Base-by-base conservation (phyloP, 2,329 filamentous ascomycete genomes). In the Stemphylium vesicarium region DNA sequence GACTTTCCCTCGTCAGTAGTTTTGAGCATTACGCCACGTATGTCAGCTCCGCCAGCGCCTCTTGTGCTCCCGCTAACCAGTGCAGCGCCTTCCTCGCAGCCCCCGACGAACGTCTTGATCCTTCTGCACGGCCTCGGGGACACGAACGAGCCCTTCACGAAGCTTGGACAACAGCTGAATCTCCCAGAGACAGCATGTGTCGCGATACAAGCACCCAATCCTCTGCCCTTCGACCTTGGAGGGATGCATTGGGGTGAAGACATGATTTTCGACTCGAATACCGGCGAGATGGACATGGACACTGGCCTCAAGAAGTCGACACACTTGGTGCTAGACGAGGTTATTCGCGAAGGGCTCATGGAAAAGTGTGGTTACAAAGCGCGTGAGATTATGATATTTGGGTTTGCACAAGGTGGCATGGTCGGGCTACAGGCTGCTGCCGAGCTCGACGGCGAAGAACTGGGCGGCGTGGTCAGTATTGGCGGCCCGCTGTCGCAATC, bases 71-170 rank as follows among this genome's bases (percentile, higher is more conserved):
- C 6, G 46, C 67, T 74, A 45, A 74, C 63, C 2, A 26, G 13
- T 12, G 7, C 59, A 69, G 66, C 75, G 69, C 78, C 80, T 12
- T 68, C 59, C 29, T 70, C 72, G 22, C 85, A 89, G 57, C 83
- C 84, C 11, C 85, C 88, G 9, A 89, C 87, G 38, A 88, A 93
- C 65, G 82, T 96, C 63, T 85, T 96, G 58, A 78, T 96, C 69
- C 84, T 96, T 46, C 85, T 96, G 53, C 92, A 96, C 75, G 92
- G 92, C 60, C 84, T 96, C 11, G 92, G 92, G 59, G 92, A 96
- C 77, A 86, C 84, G 31, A 84, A 91, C 56, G 68, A 73, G 3
- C 81, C 89, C 32, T 96, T 95, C 73, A 82, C 85, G 56, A 77
- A 78, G 39, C 89, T 96, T 57, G 90, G 87, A 16, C 80, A 81